Percentiles rank a stretch among this genome's conserved stretches.
Evolutionary conservation across 2,329 filamentous ascomycete species (phyloP).

Genomic region (Neofusicoccum sp.): DNA sequence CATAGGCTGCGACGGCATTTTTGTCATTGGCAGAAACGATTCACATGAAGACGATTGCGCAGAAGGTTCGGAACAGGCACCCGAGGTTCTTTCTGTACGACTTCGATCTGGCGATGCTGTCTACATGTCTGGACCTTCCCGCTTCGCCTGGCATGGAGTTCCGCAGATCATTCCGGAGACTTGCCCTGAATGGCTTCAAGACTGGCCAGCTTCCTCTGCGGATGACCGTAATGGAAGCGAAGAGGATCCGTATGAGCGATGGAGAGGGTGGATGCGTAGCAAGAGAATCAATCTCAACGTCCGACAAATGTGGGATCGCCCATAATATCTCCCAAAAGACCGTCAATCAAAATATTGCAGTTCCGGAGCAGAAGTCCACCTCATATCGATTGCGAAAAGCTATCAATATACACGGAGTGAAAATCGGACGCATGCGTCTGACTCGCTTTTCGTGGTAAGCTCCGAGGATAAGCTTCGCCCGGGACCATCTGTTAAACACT

Average conservation of each 20-base stretch:
- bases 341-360: no score
- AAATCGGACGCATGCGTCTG: no score
- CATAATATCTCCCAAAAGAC: no score
- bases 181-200: constrained; percentile 69
- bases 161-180: constrained; percentile 79
- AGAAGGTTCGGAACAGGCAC: constrained; percentile 27
- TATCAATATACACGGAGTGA: no score
- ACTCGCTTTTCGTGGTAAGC: no score
- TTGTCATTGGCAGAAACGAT: constrained; percentile 72
- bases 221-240: background rate
- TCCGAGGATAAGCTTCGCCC: no score
- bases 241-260: constrained; percentile 57
- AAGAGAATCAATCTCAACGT: constrained; percentile 94
- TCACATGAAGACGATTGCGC: constrained; percentile 35
- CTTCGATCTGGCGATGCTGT: constrained; percentile 84
- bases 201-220: constrained; percentile 64
- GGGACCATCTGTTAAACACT: no score
- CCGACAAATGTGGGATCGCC: constrained; percentile 71
- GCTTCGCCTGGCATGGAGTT: constrained; percentile 94
- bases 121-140: constrained; percentile 77
- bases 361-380: no score
- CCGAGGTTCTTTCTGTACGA: constrained; percentile 54
- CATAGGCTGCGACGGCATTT: constrained; percentile 85
- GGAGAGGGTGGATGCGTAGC: constrained; percentile 82
- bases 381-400: no score